phyloP scores from a whole-genome alignment of 331 rosid genomes.

The Pyrus hybrid region DNA sequence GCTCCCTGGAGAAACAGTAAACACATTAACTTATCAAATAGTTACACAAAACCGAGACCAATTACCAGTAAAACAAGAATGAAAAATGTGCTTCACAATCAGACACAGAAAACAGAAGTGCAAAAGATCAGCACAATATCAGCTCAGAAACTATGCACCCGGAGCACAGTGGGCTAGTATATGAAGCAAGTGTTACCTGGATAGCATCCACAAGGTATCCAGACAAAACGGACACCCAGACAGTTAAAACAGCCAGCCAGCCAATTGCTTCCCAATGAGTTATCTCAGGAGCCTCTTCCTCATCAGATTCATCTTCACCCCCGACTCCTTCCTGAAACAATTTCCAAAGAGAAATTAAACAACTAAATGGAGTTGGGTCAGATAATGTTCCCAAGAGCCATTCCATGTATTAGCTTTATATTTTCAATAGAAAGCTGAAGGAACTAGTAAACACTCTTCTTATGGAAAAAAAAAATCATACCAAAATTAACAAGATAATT shows the following conservation, averaged over 20 bases:
- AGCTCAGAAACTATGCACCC: neutral
- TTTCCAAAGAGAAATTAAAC: neutral
- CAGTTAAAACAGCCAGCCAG: slow-evolving; percentile 44
- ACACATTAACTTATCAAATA: neutral
- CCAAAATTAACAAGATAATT: neutral
- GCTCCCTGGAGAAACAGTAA: slow-evolving; percentile 65
- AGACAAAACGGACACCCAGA: slow-evolving; percentile 40
- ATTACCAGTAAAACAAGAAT: neutral
- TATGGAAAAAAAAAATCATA: neutral
- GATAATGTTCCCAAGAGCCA: neutral
- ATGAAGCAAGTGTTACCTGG: slow-evolving; percentile 18
- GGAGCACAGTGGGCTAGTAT: neutral
- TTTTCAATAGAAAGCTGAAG: neutral
- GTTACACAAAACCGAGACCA: neutral
- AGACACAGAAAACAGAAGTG: neutral
- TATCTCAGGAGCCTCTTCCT: slow-evolving; percentile 32
- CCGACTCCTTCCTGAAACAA: slow-evolving; percentile 10
- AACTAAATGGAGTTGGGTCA: neutral
- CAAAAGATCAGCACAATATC: neutral
- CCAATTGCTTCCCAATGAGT: slow-evolving; percentile 42
- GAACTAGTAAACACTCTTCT: neutral
- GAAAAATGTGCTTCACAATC: neutral
- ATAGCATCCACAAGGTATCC: slow-evolving; percentile 47
- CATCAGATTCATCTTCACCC: slow-evolving; percentile 9
- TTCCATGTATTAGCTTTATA: neutral